phyloP scores from a whole-genome alignment of 148 eudicot genomes.

The Tetragonia tetragonoides region DNA sequence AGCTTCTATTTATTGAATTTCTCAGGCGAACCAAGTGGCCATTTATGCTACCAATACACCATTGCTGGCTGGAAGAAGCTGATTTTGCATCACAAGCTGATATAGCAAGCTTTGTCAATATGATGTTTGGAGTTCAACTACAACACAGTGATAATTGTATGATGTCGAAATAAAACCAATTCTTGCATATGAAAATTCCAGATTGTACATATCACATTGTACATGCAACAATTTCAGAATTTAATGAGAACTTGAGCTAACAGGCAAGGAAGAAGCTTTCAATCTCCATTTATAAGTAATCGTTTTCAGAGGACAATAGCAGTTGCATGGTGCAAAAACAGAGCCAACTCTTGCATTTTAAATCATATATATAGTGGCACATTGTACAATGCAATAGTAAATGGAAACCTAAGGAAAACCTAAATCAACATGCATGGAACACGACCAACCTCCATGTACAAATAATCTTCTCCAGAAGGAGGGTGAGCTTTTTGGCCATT shows the following conservation, averaged over 20 bases:
- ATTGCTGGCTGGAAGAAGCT: neutral
- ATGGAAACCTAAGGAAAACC: neutral
- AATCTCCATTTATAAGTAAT: no score
- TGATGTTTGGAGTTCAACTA: neutral
- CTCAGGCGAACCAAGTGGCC: neutral
- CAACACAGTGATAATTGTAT: neutral
- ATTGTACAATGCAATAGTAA: neutral
- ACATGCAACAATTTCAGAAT: neutral
- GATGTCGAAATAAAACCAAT: neutral
- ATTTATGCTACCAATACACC: neutral
- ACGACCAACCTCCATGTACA: conserved; percentile 80
- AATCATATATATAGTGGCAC: neutral
- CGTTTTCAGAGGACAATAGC: neutral
- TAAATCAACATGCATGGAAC: neutral
- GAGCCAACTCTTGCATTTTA: neutral
- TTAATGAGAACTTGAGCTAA: neutral
- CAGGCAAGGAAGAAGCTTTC: no score
- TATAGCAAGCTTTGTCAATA: neutral
- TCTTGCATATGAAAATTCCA: neutral
- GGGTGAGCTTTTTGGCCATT: conserved; percentile 38
- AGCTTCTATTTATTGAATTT: neutral
- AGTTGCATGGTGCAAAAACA: neutral
- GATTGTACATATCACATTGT: neutral
- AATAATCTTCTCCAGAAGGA: conserved; percentile 44
- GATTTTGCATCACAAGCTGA: neutral